Evolutionary conservation across 1,284 basidiomycete species (phyloP).

Genomic region (Irpex lacteus): DNA sequence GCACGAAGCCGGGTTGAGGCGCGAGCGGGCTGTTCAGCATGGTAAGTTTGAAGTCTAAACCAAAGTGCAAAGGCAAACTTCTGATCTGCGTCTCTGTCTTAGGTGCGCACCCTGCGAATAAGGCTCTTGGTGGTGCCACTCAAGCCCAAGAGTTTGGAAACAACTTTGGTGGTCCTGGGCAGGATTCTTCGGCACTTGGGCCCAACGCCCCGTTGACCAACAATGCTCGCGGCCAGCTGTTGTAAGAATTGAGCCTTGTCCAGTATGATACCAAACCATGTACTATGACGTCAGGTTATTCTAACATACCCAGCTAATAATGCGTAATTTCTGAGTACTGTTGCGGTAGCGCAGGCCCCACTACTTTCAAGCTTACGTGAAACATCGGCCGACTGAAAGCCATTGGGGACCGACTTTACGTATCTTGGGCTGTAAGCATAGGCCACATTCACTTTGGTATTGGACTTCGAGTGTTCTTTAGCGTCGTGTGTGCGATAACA

Average conservation of each 20-base stretch:
- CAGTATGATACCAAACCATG: neutral
- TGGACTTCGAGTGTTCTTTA: neutral
- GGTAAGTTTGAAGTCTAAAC: conserved; percentile 27
- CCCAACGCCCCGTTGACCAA: neutral
- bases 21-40: conserved; percentile 52
- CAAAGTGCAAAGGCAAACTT: neutral
- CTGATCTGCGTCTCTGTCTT: neutral
- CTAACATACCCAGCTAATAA: no score
- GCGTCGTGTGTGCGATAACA: neutral
- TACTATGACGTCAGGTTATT: neutral
- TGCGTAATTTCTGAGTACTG: no score
- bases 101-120: conserved; percentile 19
- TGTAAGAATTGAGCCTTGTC: conserved; percentile 1
- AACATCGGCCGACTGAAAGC: neutral
- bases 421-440: neutral
- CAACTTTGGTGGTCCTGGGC: conserved; percentile 11
- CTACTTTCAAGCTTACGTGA: neutral
- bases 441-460: neutral
- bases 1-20: conserved; percentile 44
- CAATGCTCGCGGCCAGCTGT: conserved; percentile 1
- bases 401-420: neutral
- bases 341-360: no score
- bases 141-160: conserved; percentile 13
- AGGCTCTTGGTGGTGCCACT: conserved; percentile 15
- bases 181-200: conserved; percentile 3